phyloP scores from a whole-genome alignment of 345 rosid species.

The Aquilaria yunnanensis region DNA sequence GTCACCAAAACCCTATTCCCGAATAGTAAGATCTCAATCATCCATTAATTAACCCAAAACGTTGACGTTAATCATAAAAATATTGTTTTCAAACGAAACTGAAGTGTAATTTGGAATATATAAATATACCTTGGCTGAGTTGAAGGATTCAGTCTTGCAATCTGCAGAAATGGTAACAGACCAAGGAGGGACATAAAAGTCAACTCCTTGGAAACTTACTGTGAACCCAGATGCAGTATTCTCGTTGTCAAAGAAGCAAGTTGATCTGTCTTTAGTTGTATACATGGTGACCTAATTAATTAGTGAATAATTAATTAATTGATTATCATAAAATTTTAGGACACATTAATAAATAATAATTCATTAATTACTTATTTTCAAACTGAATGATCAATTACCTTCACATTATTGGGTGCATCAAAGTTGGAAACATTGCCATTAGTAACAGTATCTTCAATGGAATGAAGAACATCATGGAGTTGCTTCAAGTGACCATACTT shows the following conservation, averaged over 20 bases:
- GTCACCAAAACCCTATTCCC: too few species aligned
- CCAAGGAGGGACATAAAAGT: conserved; percentile 52
- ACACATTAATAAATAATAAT: neutral
- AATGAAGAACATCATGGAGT: conserved; percentile 45
- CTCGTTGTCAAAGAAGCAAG: conserved; percentile 53
- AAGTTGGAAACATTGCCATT: conserved; percentile 32
- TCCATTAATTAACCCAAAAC: neutral
- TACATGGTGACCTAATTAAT: conserved; percentile 40
- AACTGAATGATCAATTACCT: conserved; percentile 20
- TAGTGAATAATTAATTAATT: neutral
- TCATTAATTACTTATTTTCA: neutral
- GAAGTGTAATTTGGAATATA: too few species aligned
- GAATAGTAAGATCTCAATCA: too few species aligned
- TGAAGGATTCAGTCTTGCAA: conserved; percentile 45
- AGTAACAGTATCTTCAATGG: conserved; percentile 49
- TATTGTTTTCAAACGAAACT: neutral
- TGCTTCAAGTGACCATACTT: conserved; percentile 77
- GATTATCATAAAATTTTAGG: too few species aligned
- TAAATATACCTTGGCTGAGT: conserved; percentile 48
- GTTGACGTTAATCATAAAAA: neutral
- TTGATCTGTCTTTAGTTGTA: conserved; percentile 25
- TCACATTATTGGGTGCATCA: conserved; percentile 33
- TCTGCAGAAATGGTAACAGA: conserved; percentile 68
- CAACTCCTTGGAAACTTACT: conserved; percentile 38
- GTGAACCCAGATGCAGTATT: conserved; percentile 33